Base-by-base conservation (phyloP, 441 rosid species). In the Cnidoscolus chayamansa region DNA sequence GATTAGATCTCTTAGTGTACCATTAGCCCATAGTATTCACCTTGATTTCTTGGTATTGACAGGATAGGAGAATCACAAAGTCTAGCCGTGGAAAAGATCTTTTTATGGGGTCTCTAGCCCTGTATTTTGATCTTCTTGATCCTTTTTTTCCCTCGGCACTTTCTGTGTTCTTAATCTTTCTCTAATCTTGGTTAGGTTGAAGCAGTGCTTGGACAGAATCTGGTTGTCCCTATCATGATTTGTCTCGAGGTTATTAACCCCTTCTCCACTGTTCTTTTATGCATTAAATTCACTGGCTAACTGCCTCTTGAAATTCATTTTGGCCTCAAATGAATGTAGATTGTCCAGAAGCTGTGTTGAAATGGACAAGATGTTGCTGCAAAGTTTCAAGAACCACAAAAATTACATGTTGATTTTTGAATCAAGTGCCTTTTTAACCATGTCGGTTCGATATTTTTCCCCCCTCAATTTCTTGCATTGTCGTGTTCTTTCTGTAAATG, bases 291-390 rank as follows among this genome's bases (percentile, higher is more conserved):
- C 71, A 63, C 65, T n/a, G 31, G 56, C 72, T 32, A 12, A 43
- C 67, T 31, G 5, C 8, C 31, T 49, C 55, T 11, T 72, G 76
- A 69, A 65, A 63, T 76, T 72, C 51, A 31, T 74, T 70, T 57
- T 76, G 79, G 68, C 74, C 81, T 72, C 71, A 54, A 78, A 73
- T 65, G 65, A 72, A 45, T 77, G 84, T 85, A 79, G 85, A 78
- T 80, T 75, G 67, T 71, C 47, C 58, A 31, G 84, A 85, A 71
- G 86, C 78, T 58, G 79, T 64, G 82, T 74, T 68, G 83, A 81
- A 72, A 70, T 58, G 67, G 81, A 79, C 79, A 75, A 76, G 70
- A 61, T 63, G 81, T 74, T 61, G 83, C 86, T 72, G 86, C 81
- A 74, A 72, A 68, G 67, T 74, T 74, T 69, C 37, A 74, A 75